Base-by-base conservation (phyloP, 2,329 filamentous ascomycete species). In the Cryphonectria radicalis region DNA sequence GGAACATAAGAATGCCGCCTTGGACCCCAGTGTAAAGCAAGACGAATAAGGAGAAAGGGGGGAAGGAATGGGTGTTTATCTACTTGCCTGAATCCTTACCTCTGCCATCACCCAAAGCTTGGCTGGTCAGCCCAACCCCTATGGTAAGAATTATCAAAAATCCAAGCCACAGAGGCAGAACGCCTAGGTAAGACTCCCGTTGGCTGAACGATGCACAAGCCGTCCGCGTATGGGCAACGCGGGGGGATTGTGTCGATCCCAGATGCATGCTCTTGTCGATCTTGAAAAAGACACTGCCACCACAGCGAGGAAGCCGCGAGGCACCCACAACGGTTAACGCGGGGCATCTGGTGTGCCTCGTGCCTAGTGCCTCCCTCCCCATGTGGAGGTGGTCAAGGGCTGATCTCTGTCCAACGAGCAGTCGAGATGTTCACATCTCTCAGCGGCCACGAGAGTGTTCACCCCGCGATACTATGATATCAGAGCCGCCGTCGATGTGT, bases 161-260 rank as follows among this genome's bases (percentile, higher is more conserved):
- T 40, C 19, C 59, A 6, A 32, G 19, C 32, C 32, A 40, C 17
- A 35, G 59, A n/a, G 59, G 7, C 59, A 40, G 28, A 8, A 19
- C 35, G 25, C 55, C 19, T 50, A n/a, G 46, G 25, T 4, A 62
- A 10, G 4, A 19, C 59, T 40, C 19, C 17, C 22, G 59, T 62
- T 1, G 32, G 59, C 59, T 62, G 19, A 14, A 40, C 35, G 2
- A 40, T 10, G 11, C 37, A 40, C 59, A 62, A 13, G 59, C 32
- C 10, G 35, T 40, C 59, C 17, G 59, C 35, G 59, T 35, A 40
- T 40, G 7, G 11, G 19, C 14, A 32, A 46, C 37, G 42, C 62
- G 62, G 37, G 60, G 62, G n/a, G 14, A 46, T 37, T n/a, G n/a
- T 28, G 62, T 46, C 62, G 62, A 64, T 64, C 62, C 62, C 40